phyloP scores from a whole-genome alignment of 1,284 basidiomycete species.

The Cryptococcus sp. region DNA sequence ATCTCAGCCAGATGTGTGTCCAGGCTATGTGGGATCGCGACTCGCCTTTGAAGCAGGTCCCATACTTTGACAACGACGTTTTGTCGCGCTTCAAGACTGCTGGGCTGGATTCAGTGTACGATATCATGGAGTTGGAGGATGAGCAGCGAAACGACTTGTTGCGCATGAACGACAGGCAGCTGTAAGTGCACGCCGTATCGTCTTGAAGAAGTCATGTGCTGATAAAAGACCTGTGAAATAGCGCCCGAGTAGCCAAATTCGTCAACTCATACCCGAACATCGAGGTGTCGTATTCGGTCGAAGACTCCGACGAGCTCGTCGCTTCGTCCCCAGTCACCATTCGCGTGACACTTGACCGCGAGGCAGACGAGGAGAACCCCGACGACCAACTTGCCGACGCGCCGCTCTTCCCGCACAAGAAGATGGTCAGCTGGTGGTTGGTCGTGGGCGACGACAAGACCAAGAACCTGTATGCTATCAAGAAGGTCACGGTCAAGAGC shows the following conservation, averaged over 20 bases:
- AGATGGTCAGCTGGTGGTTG: conserved; percentile 96
- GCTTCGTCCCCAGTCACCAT: conserved; percentile 80
- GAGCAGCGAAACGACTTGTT: conserved; percentile 77
- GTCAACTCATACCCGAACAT: conserved; percentile 93
- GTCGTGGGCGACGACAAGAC: conserved; percentile 79
- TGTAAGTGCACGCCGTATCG: conserved; percentile 60
- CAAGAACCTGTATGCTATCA: conserved; percentile 82
- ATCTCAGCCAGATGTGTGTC: conserved; percentile 98
- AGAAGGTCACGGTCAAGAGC: conserved; percentile 85
- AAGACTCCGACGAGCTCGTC: conserved; percentile 75
- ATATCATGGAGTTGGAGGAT: conserved; percentile 96
- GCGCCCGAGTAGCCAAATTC: conserved; percentile 73
- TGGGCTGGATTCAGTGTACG: conserved; percentile 82
- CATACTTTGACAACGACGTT: conserved; percentile 87
- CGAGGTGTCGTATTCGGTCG: conserved; percentile 77
- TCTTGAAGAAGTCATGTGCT: not conserved
- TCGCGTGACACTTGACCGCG: conserved; percentile 75
- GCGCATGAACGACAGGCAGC: conserved; percentile 81
- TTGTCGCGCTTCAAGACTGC: conserved; percentile 82
- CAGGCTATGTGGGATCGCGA: conserved; percentile 98
- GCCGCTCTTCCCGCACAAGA: conserved; percentile 85
- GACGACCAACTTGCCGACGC: conserved; percentile 80
- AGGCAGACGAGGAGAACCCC: conserved; percentile 72
- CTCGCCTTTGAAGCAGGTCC: conserved; percentile 90
- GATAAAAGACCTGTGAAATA: conserved; percentile 55